These are phyloP conservation scores for Dipodascus albidus DNA, from an alignment of 805 yeast species.

Conservation along the genomic window DNA sequence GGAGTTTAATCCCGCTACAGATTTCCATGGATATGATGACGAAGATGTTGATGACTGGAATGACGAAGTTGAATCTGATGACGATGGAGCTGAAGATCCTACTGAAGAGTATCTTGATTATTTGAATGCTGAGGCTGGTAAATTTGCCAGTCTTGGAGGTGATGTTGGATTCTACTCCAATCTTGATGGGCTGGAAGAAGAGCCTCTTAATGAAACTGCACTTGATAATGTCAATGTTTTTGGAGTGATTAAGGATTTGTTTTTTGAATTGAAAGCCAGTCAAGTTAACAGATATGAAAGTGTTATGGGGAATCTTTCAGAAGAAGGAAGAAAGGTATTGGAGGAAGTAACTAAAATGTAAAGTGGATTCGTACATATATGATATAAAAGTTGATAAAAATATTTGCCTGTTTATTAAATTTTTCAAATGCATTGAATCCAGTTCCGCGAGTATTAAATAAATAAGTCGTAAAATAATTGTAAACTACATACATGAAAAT, in stretches of 20 bases:
- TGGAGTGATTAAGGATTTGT: constrained; percentile 46
- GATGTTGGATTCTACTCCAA: constrained; percentile 33
- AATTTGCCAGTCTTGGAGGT: constrained; percentile 16
- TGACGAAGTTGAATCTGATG: constrained; percentile 15
- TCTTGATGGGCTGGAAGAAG: constrained; percentile 72
- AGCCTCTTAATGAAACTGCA: constrained; percentile 67
- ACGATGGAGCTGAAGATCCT: constrained; percentile 18
- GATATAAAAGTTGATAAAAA: background rate
- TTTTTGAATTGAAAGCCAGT: constrained; percentile 36
- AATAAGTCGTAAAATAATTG: background rate
- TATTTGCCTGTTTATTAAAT: background rate
- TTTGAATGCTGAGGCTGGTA: constrained; percentile 34
- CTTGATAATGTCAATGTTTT: constrained; percentile 69
- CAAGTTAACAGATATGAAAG: constrained; percentile 39
- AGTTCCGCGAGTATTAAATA: background rate
- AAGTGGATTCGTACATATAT: background rate
- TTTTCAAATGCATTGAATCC: background rate
- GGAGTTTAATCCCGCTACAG: constrained; percentile 32
- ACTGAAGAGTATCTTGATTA: constrained; percentile 39
- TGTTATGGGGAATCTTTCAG: constrained; percentile 31
- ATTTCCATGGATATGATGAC: constrained; percentile 27
- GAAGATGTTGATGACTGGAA: constrained; percentile 17
- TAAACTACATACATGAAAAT: too few relatives aligned
- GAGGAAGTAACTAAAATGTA: constrained; percentile 13
- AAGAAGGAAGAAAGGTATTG: constrained; percentile 27